Conservation (phyloP, 2,329 filamentous ascomycete species). For the Pestalotiopsis sp. region DNA sequence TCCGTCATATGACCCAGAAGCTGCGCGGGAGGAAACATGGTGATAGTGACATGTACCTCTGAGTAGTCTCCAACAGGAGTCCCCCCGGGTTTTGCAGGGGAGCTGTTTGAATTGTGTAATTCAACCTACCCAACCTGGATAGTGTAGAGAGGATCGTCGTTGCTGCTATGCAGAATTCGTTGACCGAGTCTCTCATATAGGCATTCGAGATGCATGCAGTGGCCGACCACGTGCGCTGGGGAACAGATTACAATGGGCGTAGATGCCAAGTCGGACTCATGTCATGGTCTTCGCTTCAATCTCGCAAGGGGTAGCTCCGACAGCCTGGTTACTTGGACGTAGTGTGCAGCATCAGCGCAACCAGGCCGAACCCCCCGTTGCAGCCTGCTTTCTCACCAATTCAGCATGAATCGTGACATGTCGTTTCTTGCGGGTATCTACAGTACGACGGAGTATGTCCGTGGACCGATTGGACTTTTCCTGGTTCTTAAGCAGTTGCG, state of each 20-base stretch:
- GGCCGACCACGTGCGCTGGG: not conserved
- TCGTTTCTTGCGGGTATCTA: not conserved
- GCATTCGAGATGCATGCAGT: not conserved
- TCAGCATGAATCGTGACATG: not conserved
- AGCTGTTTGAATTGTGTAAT: too few relatives aligned
- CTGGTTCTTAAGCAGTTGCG: not conserved
- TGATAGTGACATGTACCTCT: too few relatives aligned
- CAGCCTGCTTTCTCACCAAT: not conserved
- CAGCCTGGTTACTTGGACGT: not conserved
- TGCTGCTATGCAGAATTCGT: not conserved
- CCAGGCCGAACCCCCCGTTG: too few relatives aligned
- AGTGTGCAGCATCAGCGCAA: too few relatives aligned
- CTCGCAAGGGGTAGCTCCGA: constrained; percentile 2
- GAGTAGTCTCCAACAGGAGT: too few relatives aligned
- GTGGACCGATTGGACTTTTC: too few relatives aligned
- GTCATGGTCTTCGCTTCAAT: not conserved
- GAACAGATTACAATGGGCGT: not conserved
- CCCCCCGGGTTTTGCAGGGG: too few relatives aligned
- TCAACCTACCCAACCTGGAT: too few relatives aligned
- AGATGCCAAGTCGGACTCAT: not conserved
- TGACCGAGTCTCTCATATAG: not conserved
- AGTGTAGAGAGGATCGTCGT: not conserved
- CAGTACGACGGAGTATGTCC: too few relatives aligned
- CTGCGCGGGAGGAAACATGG: too few relatives aligned
- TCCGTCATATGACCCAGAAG: too few relatives aligned